Evolutionary conservation across 306 rosid species (phyloP), one percentile per base, ranked within the genome.

Genomic region (Fragaria ananassa): DNA sequence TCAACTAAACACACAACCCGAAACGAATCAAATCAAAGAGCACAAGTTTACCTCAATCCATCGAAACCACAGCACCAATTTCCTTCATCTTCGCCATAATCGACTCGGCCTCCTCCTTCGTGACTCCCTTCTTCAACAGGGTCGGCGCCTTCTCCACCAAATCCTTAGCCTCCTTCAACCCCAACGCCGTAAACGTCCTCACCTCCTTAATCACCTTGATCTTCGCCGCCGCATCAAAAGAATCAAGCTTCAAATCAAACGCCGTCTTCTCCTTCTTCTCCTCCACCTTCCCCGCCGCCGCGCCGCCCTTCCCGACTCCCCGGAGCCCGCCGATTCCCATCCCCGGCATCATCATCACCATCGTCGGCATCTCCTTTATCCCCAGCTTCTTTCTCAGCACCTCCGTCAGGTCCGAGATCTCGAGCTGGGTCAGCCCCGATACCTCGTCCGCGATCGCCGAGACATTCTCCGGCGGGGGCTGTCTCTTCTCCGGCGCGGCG

Each of bases 141-240:
- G 95, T 80, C 0, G 97, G 98, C 47, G 86, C 89, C 78, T 92
- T 91, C 91, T 92, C 97, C 81, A 94, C 98, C 89, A 94, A 85
- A 18, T 94, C 98, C 84, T 94, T 92, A 2, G 98, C 98, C 77
- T 95, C 99, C 88, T 95, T 95, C 97, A 95, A 82, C 25, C 99
- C 99, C 87, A 95, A 84, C 78, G 83, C 90, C 53, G 97, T 92
- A 79, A 95, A 92, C 46, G 91, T 79, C 78, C 96, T 87, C 81
- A 92, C 99, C 83, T 95, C 99, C 84, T 92, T 90, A 10, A 95
- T 95, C 72, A 92, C 92, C 85, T 90, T 95, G 62, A 95, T 95
- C 89, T 89, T 95, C 49, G 84, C 67, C 21, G 96, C 88, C 0
- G 91, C 93, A 15, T 95, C 97, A 47, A 90, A 92, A n/a, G 72